Base-by-base conservation (phyloP, 1,284 basidiomycete genomes). In the Fomes fomentarius region DNA sequence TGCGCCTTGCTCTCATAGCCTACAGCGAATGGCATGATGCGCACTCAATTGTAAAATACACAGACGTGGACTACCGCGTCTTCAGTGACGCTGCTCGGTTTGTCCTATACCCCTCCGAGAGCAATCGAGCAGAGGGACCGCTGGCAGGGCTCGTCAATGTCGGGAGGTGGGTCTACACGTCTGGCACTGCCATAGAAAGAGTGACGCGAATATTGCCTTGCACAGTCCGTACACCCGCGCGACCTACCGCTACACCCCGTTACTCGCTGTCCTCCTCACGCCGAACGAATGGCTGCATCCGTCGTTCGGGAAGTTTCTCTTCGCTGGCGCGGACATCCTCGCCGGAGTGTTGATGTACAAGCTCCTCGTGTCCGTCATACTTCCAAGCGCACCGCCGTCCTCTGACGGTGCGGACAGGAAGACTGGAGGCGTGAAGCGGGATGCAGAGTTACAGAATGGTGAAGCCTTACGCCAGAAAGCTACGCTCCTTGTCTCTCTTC, bases 221-320 rank as follows among this genome's bases (percentile, higher is more conserved):
- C 35, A 41, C 54, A 25, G 95, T 65, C 97, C 97, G 3, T 99
- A 98, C 69, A 82, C 80, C n/a, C 82, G 96, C 43, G 84, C 90
- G 58, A 99, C 97, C 1, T 99, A 97, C 71, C 89, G 96, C 4
- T 99, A 99, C 71, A 99, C 96, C 1, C 96, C 96, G 3, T 75
- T 99, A 26, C 81, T 99, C 8, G 93, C 96, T 1, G 71, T 94
- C 1, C 69, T 96, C 9, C 75, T 98, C 24, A 76, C 86, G 2
- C 95, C 96, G 2, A 96, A 94, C 66, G 81, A 82, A 61, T 79
- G 87, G 73, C 55, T 94, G 12, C 89, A 94, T 62, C 84, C 85
- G 3, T 82, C 89, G 5, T 93, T 93, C 63, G 97, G 97, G 51
- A 98, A 98, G 77, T 83, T 91, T 57, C 69, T 98, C 26, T 97